These are phyloP conservation scores for Trichophyton schoenleinii DNA, from an alignment of 2,329 filamentous ascomycete genomes.

Conservation along the genomic window DNA sequence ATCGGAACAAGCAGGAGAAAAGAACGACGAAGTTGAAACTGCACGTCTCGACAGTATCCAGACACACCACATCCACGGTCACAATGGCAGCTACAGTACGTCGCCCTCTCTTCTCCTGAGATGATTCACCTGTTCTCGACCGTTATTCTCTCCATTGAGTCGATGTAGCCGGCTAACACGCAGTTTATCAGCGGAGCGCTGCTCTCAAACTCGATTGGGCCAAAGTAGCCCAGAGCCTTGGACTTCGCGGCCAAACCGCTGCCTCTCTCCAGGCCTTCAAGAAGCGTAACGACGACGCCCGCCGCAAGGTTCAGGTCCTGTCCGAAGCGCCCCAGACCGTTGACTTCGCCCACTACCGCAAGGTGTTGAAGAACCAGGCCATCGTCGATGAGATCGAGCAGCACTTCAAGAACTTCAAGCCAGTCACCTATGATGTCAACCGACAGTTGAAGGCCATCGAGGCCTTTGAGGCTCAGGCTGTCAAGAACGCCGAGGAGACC, in stretches of 20 bases:
- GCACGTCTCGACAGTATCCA: neutral
- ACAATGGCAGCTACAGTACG: constrained; percentile 5
- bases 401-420: constrained; percentile 85
- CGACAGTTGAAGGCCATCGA: constrained; percentile 98
- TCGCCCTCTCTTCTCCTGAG: neutral
- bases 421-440: constrained; percentile 77
- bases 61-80: neutral
- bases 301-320: constrained; percentile 78
- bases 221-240: constrained; percentile 86
- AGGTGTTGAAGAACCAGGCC: constrained; percentile 86
- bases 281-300: constrained; percentile 98
- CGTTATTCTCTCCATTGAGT: constrained; percentile 13
- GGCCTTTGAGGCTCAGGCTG: constrained; percentile 89
- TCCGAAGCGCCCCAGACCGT: constrained; percentile 72
- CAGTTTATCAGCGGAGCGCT: constrained; percentile 65
- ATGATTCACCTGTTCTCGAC: neutral
- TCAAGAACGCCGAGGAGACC: constrained; percentile 94
- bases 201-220: constrained; percentile 99
- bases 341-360: constrained; percentile 90
- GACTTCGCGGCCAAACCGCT: constrained; percentile 89
- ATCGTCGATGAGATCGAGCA: constrained; percentile 95
- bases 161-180: neutral
- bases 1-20: neutral
- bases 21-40: neutral
- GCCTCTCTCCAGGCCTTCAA: constrained; percentile 91